A percentile compares a stretch with the other conserved stretches of the same genome.
Evolutionary conservation across 805 yeast species (phyloP).

Genomic region (Spathaspora boniae): DNA sequence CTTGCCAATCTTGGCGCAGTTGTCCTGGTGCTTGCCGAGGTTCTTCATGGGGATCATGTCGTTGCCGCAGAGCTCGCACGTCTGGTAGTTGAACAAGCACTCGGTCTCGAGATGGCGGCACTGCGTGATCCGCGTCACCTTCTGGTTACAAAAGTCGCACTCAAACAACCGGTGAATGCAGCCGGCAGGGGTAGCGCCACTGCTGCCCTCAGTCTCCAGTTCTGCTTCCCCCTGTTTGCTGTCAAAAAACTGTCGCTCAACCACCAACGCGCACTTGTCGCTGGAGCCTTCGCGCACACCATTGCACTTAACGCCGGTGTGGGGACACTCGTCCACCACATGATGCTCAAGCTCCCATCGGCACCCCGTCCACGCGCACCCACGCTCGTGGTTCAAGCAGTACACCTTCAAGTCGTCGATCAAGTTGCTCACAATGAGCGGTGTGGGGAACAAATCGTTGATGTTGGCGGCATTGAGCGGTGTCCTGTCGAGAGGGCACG

Average conservation of each 20-base stretch:
- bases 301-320: constrained; percentile 33
- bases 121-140: constrained; percentile 25
- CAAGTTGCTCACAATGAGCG: constrained; percentile 55
- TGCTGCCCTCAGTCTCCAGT: neutral
- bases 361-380: constrained; percentile 55
- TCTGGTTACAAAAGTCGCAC: constrained; percentile 35
- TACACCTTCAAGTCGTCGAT: constrained; percentile 57
- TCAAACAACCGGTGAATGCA: constrained; percentile 39
- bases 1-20: constrained; percentile 39
- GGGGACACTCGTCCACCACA: constrained; percentile 31
- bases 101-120: constrained; percentile 34
- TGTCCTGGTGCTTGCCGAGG: constrained; percentile 37
- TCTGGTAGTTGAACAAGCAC: constrained; percentile 37
- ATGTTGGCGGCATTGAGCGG: constrained; percentile 32
- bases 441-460: constrained; percentile 44
- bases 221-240: constrained; percentile 10
- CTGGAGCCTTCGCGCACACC: constrained; percentile 17
- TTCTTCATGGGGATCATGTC: constrained; percentile 38
- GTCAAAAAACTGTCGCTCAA: constrained; percentile 8
- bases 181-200: constrained; percentile 4
- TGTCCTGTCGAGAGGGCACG: constrained; percentile 63
- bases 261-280: constrained; percentile 11
- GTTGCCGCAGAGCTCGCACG: constrained; percentile 42
- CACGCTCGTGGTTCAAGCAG: constrained; percentile 51
- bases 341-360: constrained; percentile 59